These are phyloP conservation scores for Orychophragmus violaceus DNA, from an alignment of 345 rosid species.

Conservation along the genomic window DNA sequence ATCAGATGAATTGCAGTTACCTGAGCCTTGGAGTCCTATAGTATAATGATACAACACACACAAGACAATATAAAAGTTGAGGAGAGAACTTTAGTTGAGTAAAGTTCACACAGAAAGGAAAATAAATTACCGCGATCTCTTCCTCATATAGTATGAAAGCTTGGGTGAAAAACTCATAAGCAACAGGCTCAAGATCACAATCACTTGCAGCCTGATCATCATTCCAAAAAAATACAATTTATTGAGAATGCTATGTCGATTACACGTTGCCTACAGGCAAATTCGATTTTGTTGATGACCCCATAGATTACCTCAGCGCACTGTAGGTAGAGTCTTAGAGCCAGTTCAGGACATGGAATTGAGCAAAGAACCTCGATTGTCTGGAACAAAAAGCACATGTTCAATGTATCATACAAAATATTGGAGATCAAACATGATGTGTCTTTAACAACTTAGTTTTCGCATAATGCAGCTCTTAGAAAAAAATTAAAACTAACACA, in stretches of 20 bases:
- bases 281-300: not conserved
- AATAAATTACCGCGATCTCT: slow-evolving; percentile 61
- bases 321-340: slow-evolving; percentile 69
- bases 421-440: not conserved
- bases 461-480: not conserved
- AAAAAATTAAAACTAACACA: not conserved
- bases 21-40: slow-evolving; percentile 79
- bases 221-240: slow-evolving; percentile 1
- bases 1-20: slow-evolving; percentile 81
- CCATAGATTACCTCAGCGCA: slow-evolving; percentile 73
- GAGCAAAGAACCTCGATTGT: slow-evolving; percentile 60
- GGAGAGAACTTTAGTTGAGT: not conserved
- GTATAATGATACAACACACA: slow-evolving; percentile 7
- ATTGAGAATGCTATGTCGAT: not conserved
- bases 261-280: not conserved
- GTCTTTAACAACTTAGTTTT: not conserved
- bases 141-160: slow-evolving; percentile 81
- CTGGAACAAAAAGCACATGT: slow-evolving; percentile 35
- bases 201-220: slow-evolving; percentile 73
- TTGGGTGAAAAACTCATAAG: slow-evolving; percentile 82
- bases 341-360: slow-evolving; percentile 77
- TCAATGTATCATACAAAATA: not conserved
- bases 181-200: slow-evolving; percentile 71
- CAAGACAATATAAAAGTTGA: not conserved
- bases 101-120: slow-evolving; percentile 3